Evolutionary conservation across 2,329 filamentous ascomycete genomes (phyloP).

Genomic region (Fusarium sp.): DNA sequence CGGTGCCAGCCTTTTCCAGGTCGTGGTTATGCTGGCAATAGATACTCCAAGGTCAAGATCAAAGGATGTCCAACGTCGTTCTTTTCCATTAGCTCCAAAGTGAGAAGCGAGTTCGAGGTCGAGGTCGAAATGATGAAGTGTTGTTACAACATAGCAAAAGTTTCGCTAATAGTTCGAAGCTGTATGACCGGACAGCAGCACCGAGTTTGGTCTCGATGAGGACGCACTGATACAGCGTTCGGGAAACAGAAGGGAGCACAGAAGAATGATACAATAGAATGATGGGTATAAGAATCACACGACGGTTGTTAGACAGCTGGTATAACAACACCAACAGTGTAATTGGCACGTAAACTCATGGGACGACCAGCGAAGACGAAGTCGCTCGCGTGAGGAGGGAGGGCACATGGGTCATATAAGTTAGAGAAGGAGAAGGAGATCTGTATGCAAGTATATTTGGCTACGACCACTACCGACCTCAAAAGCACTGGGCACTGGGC

Average conservation of each 20-base stretch:
- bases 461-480: constrained; percentile 33
- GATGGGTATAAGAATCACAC: constrained; percentile 21
- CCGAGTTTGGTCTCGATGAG: constrained; percentile 23
- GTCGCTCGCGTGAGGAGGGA: constrained; percentile 40
- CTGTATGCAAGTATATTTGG: constrained; percentile 22
- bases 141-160: constrained; percentile 15
- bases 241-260: constrained; percentile 12
- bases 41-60: constrained; percentile 2
- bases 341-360: constrained; percentile 28
- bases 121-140: not conserved
- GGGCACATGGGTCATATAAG: constrained; percentile 50
- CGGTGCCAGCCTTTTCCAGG: constrained; percentile 10
- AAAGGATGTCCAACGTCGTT: not conserved
- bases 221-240: constrained; percentile 10
- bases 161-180: constrained; percentile 9
- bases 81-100: constrained; percentile 4
- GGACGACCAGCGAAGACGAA: constrained; percentile 27
- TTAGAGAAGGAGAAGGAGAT: constrained; percentile 39
- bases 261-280: constrained; percentile 6
- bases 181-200: constrained; percentile 16
- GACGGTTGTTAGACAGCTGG: constrained; percentile 22
- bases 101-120: constrained; percentile 1
- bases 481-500: constrained; percentile 28
- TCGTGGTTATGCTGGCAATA: constrained; percentile 1
- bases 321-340: constrained; percentile 21